Conservation (phyloP, 1,139 yeast genomes). For the Suhomyces terraborum region DNA sequence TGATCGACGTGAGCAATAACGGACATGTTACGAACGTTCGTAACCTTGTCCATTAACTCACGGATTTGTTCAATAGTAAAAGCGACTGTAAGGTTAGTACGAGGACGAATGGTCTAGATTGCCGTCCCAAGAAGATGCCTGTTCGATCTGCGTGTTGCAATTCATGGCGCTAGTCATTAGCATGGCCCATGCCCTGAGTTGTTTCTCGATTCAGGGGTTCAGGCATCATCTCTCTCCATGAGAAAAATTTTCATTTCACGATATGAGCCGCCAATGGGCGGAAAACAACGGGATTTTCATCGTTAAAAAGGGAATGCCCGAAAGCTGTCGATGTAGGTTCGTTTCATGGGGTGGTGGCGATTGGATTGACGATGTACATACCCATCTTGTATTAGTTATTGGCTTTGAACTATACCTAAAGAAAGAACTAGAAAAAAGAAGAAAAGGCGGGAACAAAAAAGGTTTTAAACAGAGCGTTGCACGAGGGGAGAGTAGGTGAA, state of each 20-base stretch:
- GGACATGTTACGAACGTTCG: constrained; percentile 99
- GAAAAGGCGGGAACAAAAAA: constrained; percentile 24
- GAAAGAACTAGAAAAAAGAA: constrained; percentile 18
- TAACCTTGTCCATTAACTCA: constrained; percentile 98
- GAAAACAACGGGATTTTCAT: not conserved
- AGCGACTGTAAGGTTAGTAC: constrained; percentile 50
- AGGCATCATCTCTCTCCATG: not conserved
- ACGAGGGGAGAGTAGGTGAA: constrained; percentile 23
- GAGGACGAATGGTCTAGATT: too few relatives aligned
- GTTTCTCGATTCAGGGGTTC: not conserved
- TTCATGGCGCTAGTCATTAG: too few relatives aligned
- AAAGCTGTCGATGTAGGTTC: not conserved
- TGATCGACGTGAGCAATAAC: constrained; percentile 99
- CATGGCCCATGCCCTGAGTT: not conserved
- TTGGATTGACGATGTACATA: constrained; percentile 27
- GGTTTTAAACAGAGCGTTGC: constrained; percentile 20
- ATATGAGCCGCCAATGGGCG: not conserved
- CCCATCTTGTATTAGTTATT: constrained; percentile 38
- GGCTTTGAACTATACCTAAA: constrained; percentile 24
- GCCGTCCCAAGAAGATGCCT: not conserved
- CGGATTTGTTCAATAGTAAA: constrained; percentile 93
- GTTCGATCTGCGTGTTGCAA: not conserved
- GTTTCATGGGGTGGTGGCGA: not conserved
- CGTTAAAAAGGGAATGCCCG: not conserved
- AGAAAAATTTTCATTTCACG: constrained; percentile 4